Evolutionary conservation across 192 early-diverging fungal species (phyloP), one percentile per base, ranked within the genome.

Genomic region (Geranomyces variabilis): DNA sequence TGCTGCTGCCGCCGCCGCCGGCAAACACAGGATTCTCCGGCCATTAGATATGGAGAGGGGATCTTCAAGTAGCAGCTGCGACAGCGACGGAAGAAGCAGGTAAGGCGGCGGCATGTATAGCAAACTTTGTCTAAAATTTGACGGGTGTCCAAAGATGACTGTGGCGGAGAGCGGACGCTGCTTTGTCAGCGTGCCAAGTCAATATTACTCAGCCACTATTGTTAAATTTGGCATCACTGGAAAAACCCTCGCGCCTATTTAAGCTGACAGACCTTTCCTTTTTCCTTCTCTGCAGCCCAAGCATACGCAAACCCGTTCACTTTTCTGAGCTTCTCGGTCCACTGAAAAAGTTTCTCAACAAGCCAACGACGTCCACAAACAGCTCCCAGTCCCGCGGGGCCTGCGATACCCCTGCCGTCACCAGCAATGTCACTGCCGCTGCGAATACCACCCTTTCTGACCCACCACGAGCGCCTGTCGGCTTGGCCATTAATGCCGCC

Each of bases 281-380:
- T 17, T 15, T 7, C 17, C 29, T 60, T 26, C 58, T 24, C 3
- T 17, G 8, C 58, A 60, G 58, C 30, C 58, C 58, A 17, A 26
- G 58, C 6, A 26, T 60, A 19, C 22, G 4, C 8, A 60, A 60
- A 29, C 58, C 2, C 12, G 31, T 31, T 26, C 7, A 60, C 58
- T 60, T 60, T 33, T 17, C 28, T 1, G 58, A 60, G 17, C 22
- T 60, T 26, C 58, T 60, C 31, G 58, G 58, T 31, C 58, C 58
- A 17, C 58, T 60, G 22, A 60, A 33, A 29, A 28, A 7, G 4
- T 33, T 60, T 17, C 17, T 60, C 9, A 26, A 31, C 31, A 31
- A 26, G 22, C 13, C 10, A 24, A 24, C 6, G 22, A 17, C 58
- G 58, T 26, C 22, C 28, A 33, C 58, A 17, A 60, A 33, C 30